Evolutionary conservation across 179 eudicot genomes (phyloP).

Genomic region (Silene coronaria): DNA sequence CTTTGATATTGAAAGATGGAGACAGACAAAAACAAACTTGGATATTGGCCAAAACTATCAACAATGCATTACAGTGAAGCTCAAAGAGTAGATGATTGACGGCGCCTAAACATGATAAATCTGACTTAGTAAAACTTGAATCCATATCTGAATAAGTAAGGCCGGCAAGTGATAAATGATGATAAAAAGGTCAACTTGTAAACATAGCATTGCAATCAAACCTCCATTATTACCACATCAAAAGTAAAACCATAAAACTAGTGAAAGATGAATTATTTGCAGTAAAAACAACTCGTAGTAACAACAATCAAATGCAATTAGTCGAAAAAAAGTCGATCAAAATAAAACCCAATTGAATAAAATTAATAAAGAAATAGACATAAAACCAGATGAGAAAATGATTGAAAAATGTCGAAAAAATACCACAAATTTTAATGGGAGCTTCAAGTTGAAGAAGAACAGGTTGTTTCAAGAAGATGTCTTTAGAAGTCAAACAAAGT

Average conservation of each 20-base stretch:
- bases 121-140: background rate
- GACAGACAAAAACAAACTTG: background rate
- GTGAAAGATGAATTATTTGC: background rate
- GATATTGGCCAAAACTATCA: background rate
- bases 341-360: background rate
- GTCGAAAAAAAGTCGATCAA: background rate
- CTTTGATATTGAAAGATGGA: background rate
- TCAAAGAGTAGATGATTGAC: background rate
- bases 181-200: conserved; percentile 1
- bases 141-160: background rate
- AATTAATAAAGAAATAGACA: background rate
- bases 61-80: background rate
- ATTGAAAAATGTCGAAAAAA: no score
- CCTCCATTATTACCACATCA: background rate
- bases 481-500: conserved; percentile 41
- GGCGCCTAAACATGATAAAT: background rate
- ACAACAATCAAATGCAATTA: background rate
- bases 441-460: conserved; percentile 50
- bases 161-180: background rate
- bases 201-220: background rate
- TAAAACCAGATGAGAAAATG: background rate
- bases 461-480: conserved; percentile 44
- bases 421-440: conserved; percentile 59
- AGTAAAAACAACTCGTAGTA: background rate
- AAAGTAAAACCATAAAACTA: background rate